phyloP scores from a whole-genome alignment of 805 yeast species.

The Spathaspora arborariae region DNA sequence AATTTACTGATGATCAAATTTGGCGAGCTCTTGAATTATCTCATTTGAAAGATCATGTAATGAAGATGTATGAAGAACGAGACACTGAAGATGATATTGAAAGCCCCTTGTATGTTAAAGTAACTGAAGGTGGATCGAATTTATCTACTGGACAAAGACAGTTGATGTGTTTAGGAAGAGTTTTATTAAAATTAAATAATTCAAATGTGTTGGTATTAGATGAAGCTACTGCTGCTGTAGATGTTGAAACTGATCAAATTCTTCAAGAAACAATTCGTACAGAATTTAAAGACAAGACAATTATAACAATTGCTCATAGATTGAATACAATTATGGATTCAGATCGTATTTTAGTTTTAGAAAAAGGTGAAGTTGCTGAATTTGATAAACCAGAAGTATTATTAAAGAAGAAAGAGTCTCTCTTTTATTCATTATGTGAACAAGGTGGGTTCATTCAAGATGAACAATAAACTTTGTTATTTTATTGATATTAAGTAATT shows the following conservation, averaged over 20 bases:
- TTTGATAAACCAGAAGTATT: constrained; percentile 70
- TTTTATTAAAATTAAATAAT: constrained; percentile 60
- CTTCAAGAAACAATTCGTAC: constrained; percentile 74
- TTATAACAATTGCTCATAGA: constrained; percentile 82
- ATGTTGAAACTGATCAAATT: constrained; percentile 76
- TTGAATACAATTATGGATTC: constrained; percentile 79
- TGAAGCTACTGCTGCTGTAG: constrained; percentile 89
- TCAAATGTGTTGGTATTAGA: constrained; percentile 62
- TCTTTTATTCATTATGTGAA: constrained; percentile 76
- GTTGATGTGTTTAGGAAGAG: constrained; percentile 76
- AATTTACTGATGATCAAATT: constrained; percentile 32
- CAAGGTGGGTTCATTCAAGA: constrained; percentile 65
- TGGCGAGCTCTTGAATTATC: constrained; percentile 43
- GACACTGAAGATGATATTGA: constrained; percentile 15
- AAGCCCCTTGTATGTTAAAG: constrained; percentile 29
- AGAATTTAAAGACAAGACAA: constrained; percentile 73
- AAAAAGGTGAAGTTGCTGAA: constrained; percentile 71
- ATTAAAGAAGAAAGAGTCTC: constrained; percentile 59
- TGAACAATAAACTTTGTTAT: constrained; percentile 1
- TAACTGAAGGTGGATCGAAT: constrained; percentile 45
- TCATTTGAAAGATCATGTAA: constrained; percentile 39
- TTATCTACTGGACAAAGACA: constrained; percentile 53
- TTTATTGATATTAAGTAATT: background rate
- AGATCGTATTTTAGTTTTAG: constrained; percentile 72
- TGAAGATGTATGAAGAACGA: constrained; percentile 32